phyloP scores from a whole-genome alignment of 2,329 filamentous ascomycete genomes.

The Xylaria sp. region DNA sequence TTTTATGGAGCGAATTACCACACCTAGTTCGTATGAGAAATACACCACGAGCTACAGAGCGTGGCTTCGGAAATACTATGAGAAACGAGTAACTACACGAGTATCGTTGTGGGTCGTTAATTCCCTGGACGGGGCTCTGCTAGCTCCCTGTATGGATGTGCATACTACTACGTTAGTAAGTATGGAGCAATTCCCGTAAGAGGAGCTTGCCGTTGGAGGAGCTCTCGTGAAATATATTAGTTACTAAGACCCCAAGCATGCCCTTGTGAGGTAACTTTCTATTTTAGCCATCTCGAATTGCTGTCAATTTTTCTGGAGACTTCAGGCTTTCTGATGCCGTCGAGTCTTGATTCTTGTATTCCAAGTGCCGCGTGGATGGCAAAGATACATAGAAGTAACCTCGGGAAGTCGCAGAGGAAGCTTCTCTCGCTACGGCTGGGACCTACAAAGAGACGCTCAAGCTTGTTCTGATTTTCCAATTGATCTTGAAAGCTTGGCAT shows the following conservation, averaged over 20 bases:
- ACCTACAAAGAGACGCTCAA: slow-evolving; percentile 27
- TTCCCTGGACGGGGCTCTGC: slow-evolving; percentile 24
- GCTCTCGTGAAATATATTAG: slow-evolving; percentile 33
- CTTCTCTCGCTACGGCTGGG: slow-evolving; percentile 29
- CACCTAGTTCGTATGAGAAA: slow-evolving; percentile 22
- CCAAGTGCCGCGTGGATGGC: slow-evolving; percentile 43
- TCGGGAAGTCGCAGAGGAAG: slow-evolving; percentile 29
- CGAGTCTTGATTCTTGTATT: slow-evolving; percentile 35
- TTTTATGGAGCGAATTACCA: slow-evolving; percentile 34
- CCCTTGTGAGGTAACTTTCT: slow-evolving; percentile 16
- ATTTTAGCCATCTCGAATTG: slow-evolving; percentile 35
- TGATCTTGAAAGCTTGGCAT: slow-evolving; percentile 23
- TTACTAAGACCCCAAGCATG: slow-evolving; percentile 27
- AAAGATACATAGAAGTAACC: slow-evolving; percentile 33
- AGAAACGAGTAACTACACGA: slow-evolving; percentile 18
- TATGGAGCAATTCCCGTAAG: slow-evolving; percentile 32
- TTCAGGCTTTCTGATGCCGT: slow-evolving; percentile 43
- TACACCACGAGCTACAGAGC: slow-evolving; percentile 23
- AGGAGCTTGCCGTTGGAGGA: slow-evolving; percentile 33
- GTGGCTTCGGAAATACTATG: slow-evolving; percentile 14
- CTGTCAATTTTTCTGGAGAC: slow-evolving; percentile 35
- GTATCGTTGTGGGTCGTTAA: slow-evolving; percentile 28
- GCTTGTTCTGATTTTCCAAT: slow-evolving; percentile 32
- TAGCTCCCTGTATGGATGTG: slow-evolving; percentile 22
- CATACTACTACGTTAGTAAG: slow-evolving; percentile 31